phyloP scores from a whole-genome alignment of 768 basidiomycete genomes.

The Rhodotorula babjevae region DNA sequence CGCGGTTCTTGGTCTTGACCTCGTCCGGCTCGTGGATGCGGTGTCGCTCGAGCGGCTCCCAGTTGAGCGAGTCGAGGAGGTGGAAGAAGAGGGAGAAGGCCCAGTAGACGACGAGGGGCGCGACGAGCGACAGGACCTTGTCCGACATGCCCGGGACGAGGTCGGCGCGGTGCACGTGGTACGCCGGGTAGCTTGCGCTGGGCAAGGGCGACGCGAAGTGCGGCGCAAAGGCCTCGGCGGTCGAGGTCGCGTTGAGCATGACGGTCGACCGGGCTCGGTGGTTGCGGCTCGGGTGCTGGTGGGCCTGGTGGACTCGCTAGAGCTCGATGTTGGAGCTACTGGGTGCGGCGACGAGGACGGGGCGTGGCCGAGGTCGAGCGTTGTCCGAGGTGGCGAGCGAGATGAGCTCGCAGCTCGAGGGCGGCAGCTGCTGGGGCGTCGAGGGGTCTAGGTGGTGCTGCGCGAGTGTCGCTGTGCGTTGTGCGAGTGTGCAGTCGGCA shows the following conservation, averaged over 20 bases:
- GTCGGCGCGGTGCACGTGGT: slow-evolving; percentile 46
- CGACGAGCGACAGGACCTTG: slow-evolving; percentile 62
- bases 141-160: slow-evolving; percentile 63
- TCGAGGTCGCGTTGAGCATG: slow-evolving; percentile 16
- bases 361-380: too few relatives aligned
- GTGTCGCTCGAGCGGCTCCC: slow-evolving; percentile 68
- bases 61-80: slow-evolving; percentile 64
- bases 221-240: slow-evolving; percentile 11
- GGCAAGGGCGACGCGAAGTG: slow-evolving; percentile 1
- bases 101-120: slow-evolving; percentile 84
- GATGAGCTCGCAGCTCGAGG: too few relatives aligned
- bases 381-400: too few relatives aligned
- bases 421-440: too few relatives aligned
- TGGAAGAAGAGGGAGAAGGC: slow-evolving; percentile 71
- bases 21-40: slow-evolving; percentile 84
- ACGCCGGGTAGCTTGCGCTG: slow-evolving; percentile 46
- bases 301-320: too few relatives aligned
- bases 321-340: too few relatives aligned
- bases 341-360: too few relatives aligned
- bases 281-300: neutral
- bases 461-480: too few relatives aligned
- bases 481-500: too few relatives aligned
- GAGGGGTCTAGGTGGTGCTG: too few relatives aligned
- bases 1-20: slow-evolving; percentile 68
- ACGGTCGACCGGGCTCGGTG: neutral